Conservation (phyloP, 148 eudicot species). For the Bassia scoparia region DNA sequence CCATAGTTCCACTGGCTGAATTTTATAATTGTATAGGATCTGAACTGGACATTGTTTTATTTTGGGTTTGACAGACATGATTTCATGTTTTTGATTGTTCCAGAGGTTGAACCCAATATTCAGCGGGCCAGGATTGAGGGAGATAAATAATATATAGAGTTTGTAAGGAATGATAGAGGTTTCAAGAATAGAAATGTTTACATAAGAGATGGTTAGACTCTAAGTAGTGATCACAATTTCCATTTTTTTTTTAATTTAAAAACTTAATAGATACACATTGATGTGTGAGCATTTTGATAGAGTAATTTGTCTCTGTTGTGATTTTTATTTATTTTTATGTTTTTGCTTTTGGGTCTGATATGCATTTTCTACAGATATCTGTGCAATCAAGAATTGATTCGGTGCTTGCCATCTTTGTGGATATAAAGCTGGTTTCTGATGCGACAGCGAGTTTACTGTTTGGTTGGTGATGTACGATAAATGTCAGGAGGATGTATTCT, state of each 20-base stretch:
- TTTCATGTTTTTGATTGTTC: slow-evolving; percentile 18
- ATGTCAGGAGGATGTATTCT: no score
- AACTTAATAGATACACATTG: not conserved
- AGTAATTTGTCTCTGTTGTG: not conserved
- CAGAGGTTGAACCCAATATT: slow-evolving; percentile 96
- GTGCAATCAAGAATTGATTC: no score
- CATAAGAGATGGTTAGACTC: slow-evolving; percentile 51
- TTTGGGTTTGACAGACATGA: not conserved
- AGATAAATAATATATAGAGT: slow-evolving; percentile 78
- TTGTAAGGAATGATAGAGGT: slow-evolving; percentile 93
- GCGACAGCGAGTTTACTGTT: no score
- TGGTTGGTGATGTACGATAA: no score
- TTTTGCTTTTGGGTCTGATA: slow-evolving; percentile 40
- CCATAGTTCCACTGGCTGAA: not conserved
- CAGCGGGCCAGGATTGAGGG: slow-evolving; percentile 97
- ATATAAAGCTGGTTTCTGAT: no score
- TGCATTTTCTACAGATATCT: no score
- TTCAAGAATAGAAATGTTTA: slow-evolving; percentile 76
- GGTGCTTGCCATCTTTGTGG: no score
- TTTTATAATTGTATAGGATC: not conserved
- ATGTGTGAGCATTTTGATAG: not conserved
- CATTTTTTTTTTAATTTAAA: not conserved
- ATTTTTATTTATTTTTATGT: slow-evolving; percentile 7
- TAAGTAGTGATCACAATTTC: not conserved
- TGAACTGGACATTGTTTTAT: slow-evolving; percentile 14